Conservation (phyloP, 257 asterid species). For the Petrea volubilis region DNA sequence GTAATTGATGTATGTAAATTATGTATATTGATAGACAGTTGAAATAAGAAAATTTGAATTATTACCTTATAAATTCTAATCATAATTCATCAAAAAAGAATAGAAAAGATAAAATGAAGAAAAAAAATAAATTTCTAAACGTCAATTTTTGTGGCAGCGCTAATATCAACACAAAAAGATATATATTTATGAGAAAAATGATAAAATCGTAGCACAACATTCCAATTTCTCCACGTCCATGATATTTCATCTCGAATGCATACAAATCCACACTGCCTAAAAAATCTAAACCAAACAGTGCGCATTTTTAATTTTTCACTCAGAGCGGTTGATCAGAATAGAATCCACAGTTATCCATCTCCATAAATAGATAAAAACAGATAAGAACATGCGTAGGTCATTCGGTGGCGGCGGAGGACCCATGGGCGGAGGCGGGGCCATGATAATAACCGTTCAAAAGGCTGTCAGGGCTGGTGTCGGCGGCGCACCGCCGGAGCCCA, state of each 20-base stretch:
- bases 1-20: too few species aligned
- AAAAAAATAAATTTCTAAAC: too few species aligned
- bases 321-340: not conserved
- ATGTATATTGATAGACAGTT: too few species aligned
- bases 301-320: not conserved
- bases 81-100: too few species aligned
- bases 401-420: conserved; percentile 41
- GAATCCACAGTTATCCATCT: not conserved
- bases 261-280: conserved; percentile 7
- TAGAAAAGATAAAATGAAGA: too few species aligned
- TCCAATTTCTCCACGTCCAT: conserved; percentile 26
- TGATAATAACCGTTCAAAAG: conserved; percentile 50
- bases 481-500: conserved; percentile 43
- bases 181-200: too few species aligned
- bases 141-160: too few species aligned
- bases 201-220: conserved; percentile 7
- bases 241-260: conserved; percentile 2
- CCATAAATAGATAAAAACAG: not conserved
- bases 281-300: conserved; percentile 8
- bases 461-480: conserved; percentile 47
- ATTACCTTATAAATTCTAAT: too few species aligned
- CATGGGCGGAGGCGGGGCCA: conserved; percentile 40
- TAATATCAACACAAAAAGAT: too few species aligned
- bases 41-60: too few species aligned
- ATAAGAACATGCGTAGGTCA: conserved; percentile 53